phyloP scores from a whole-genome alignment of 2,329 filamentous ascomycete species.

The Talaromyces piceae region DNA sequence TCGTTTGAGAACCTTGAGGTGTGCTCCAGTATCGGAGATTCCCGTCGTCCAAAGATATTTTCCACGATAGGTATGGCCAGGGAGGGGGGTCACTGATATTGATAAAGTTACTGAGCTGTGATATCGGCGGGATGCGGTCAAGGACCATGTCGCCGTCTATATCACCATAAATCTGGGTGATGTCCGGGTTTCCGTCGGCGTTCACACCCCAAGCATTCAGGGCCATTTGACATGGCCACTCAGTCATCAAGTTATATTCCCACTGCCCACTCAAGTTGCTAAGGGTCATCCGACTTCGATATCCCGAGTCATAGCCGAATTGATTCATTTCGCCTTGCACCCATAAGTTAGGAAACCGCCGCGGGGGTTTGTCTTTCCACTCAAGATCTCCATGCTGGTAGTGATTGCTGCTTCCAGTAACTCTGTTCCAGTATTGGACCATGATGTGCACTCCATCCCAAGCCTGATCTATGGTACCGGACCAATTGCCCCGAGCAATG shows the following conservation, averaged over 20 bases:
- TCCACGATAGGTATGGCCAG: constrained; percentile 45
- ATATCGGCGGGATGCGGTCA: constrained; percentile 50
- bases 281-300: constrained; percentile 43
- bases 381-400: constrained; percentile 49
- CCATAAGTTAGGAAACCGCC: constrained; percentile 52
- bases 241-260: constrained; percentile 50
- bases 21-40: constrained; percentile 40
- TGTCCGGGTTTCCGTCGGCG: constrained; percentile 50
- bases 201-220: constrained; percentile 58
- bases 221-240: constrained; percentile 52
- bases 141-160: constrained; percentile 50
- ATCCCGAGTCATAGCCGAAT: constrained; percentile 52
- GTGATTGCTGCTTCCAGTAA: constrained; percentile 48
- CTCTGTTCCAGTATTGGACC: constrained; percentile 53
- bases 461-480: constrained; percentile 43
- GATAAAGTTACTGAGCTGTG: constrained; percentile 44
- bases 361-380: constrained; percentile 26
- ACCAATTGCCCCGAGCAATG: constrained; percentile 42
- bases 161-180: constrained; percentile 50
- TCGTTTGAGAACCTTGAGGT: constrained; percentile 43
- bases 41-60: constrained; percentile 46
- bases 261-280: constrained; percentile 37
- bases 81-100: constrained; percentile 49
- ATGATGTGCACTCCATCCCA: constrained; percentile 53
- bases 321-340: constrained; percentile 52